Base-by-base conservation (phyloP, 2,329 filamentous ascomycete species). In the Chrysosporium keratinophilum region DNA sequence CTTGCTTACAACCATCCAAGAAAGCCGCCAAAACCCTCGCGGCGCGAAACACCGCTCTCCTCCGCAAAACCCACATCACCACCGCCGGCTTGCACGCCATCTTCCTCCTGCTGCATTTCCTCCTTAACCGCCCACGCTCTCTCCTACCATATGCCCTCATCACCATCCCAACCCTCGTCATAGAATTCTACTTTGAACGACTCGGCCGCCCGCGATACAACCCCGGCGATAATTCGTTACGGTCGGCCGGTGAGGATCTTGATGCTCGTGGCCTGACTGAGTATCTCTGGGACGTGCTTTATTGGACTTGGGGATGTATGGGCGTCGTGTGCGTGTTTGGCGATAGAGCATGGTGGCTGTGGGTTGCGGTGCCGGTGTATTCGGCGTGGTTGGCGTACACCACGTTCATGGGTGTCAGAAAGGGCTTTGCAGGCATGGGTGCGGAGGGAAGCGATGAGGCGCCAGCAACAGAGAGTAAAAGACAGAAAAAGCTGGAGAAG, bases 231-330 rank as follows among this genome's bases (percentile, higher is more conserved):
- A 78, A 76, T 12, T 77, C 83, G n/a, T 76, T 97, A 57, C 83
- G 81, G 67, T 81, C 78, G 33, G 76, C 87, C 0, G 91, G 93
- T 42, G 90, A 97, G 67, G 93, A 98, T 68, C 80, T 98, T 50
- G 82, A 86, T 51, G 87, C 88, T 9, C 79, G 84, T 34, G 93
- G 93, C 3, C 73, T 98, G 74, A 97, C 91, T 10, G 93, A 96
- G 72, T 97, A 94, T 76, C 88, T 97, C 85, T 98, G 95, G 79
- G 93, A 98, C 72, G 81, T 95, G 48, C 76, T 95, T 51, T 97
- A 95, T 80, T 88, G 95, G 74, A 96, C 89, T 0, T 96, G 90
- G 84, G 83, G 81, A 10, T 86, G 83, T 52, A 74, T 88, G 40
- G 71, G 84, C 7, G 69, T 85, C n/a, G 89, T 84, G 12, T 78